phyloP scores from a whole-genome alignment of 2,329 filamentous ascomycete species.

The Pseudocercospora macadamiae region DNA sequence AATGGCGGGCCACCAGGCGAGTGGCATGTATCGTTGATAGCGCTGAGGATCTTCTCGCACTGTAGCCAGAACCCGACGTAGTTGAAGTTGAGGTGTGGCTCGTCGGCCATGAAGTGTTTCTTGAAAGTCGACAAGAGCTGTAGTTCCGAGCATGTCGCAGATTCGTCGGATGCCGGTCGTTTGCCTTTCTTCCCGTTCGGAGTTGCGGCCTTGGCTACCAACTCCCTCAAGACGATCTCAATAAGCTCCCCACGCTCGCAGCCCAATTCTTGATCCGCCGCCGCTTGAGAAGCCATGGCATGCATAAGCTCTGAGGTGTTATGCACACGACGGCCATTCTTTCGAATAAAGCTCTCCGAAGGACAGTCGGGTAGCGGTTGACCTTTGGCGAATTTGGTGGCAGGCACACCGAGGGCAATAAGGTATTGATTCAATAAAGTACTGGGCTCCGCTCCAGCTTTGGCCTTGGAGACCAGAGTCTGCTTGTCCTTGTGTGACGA shows the following conservation, averaged over 20 bases:
- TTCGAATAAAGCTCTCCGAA: too few species aligned
- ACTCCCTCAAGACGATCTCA: not conserved
- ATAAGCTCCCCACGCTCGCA: not conserved
- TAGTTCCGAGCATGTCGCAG: not conserved
- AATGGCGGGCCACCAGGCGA: not conserved
- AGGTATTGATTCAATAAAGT: not conserved
- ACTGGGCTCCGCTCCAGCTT: not conserved
- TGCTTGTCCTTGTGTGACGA: not conserved
- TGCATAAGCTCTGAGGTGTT: not conserved
- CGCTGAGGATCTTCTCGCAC: not conserved
- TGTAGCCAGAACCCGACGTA: constrained; percentile 4
- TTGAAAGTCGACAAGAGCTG: constrained; percentile 8
- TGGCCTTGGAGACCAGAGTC: not conserved
- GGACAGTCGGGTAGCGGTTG: not conserved
- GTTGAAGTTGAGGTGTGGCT: constrained; percentile 10
- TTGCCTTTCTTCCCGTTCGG: not conserved
- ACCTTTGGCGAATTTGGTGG: not conserved
- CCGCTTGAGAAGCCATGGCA: not conserved
- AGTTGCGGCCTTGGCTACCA: not conserved
- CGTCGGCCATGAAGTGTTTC: not conserved
- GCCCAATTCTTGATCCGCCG: not conserved
- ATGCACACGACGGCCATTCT: not conserved
- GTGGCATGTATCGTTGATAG: not conserved
- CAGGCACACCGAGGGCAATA: not conserved
- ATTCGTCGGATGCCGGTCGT: not conserved